A percentile compares a stretch with the other conserved stretches of the same genome.
Conservation (phyloP, 768 basidiomycete genomes). For the Lactifluus echinatus region DNA sequence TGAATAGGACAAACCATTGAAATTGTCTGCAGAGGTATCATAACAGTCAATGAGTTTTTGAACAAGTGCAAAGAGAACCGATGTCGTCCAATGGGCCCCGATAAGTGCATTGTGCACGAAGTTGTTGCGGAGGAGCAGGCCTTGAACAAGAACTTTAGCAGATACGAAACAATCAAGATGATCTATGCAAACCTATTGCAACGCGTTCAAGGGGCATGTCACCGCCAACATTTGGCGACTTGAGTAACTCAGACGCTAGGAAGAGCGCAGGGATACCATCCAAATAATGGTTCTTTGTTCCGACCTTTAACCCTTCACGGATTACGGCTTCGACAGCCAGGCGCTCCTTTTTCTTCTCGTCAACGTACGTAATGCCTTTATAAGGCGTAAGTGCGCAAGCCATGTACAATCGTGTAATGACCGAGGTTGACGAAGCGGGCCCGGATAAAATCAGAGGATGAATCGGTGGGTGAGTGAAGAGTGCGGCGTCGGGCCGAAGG, state of each 20-base stretch:
- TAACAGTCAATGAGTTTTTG: conserved; percentile 58
- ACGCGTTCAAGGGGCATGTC: conserved; percentile 42
- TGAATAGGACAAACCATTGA: conserved; percentile 36
- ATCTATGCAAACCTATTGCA: conserved; percentile 41
- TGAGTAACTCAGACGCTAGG: conserved; percentile 40
- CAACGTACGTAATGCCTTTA: conserved; percentile 44
- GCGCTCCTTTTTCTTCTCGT: conserved; percentile 54
- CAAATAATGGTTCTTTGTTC: conserved; percentile 64
- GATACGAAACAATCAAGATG: background rate
- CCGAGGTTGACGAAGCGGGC: conserved; percentile 32
- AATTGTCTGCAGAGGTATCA: conserved; percentile 30
- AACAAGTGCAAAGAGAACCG: conserved; percentile 66
- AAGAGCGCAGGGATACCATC: conserved; percentile 69
- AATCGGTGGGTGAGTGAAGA: conserved; percentile 32
- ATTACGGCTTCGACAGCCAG: conserved; percentile 61
- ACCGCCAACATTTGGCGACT: conserved; percentile 28
- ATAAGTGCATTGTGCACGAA: conserved; percentile 52
- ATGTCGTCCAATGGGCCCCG: conserved; percentile 62
- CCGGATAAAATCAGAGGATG: conserved; percentile 39
- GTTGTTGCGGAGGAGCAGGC: conserved; percentile 60
- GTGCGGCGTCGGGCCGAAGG: conserved; percentile 25
- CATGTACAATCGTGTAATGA: conserved; percentile 62
- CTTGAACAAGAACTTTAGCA: conserved; percentile 28
- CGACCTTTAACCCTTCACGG: conserved; percentile 78
- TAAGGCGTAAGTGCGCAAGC: conserved; percentile 73